A percentile compares a stretch with the other conserved stretches of the same genome.
Conservation (phyloP, 208 protist genomes). For the Crithidia bombi region DNA sequence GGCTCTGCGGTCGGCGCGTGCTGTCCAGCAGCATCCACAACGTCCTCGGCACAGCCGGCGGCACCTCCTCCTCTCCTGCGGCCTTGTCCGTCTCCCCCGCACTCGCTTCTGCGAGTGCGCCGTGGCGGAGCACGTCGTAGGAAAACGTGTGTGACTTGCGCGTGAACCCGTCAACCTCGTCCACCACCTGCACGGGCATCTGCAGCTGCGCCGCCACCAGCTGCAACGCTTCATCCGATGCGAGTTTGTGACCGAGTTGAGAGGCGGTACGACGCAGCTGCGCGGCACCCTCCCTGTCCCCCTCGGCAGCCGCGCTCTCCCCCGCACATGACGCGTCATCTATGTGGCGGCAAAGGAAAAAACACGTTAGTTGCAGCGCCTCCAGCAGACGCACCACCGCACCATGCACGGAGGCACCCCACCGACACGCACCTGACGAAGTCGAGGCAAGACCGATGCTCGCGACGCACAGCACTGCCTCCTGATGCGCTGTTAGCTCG, state of each 20-base stretch:
- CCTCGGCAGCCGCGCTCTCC: background rate
- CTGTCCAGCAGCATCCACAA: constrained; percentile 6
- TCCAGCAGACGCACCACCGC: constrained; percentile 9
- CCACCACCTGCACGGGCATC: constrained; percentile 17
- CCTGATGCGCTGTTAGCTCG: background rate
- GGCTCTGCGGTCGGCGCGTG: constrained; percentile 15
- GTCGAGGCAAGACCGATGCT: background rate
- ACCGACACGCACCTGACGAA: background rate
- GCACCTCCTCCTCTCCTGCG: background rate
- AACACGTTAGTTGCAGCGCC: constrained; percentile 5
- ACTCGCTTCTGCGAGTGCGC: background rate
- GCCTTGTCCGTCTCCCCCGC: background rate
- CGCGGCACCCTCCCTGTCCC: background rate
- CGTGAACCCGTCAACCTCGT: constrained; percentile 4
- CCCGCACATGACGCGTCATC: background rate
- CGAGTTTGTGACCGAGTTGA: background rate
- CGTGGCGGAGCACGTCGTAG: constrained; percentile 25
- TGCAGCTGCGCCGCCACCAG: constrained; percentile 12
- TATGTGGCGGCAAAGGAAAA: background rate
- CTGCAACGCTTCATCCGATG: background rate
- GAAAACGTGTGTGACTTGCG: constrained; percentile 4
- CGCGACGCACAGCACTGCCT: constrained; percentile 1
- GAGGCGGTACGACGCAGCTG: background rate
- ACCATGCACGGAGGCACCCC: constrained; percentile 5
- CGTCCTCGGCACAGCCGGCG: background rate